Percentiles rank a stretch among this genome's conserved stretches.
phyloP scores from a whole-genome alignment of 225 moss, liverwort and hornwort genomes.

The Polytrichum formosum region DNA sequence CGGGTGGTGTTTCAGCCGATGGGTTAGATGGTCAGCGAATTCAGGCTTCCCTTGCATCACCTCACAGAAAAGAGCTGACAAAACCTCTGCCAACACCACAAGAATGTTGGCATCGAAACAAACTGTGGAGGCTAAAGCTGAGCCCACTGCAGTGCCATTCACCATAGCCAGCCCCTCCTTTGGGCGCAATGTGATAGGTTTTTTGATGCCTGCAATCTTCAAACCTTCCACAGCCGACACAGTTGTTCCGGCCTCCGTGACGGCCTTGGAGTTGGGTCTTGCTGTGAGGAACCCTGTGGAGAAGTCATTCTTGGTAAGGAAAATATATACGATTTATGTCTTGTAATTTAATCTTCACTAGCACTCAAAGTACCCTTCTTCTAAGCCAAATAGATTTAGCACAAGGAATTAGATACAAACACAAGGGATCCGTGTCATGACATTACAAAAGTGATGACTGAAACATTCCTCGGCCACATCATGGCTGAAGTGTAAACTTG shows the following conservation, averaged over 20 bases:
- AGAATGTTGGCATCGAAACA: constrained; percentile 12
- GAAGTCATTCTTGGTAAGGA: no score
- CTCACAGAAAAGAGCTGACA: constrained; percentile 12
- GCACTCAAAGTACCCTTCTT: no score
- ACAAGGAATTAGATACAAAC: no score
- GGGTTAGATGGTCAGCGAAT: constrained; percentile 39
- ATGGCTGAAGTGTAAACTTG: no score
- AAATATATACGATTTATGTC: no score
- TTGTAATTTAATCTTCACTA: no score
- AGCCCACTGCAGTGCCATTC: constrained; percentile 4
- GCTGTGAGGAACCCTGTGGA: background rate
- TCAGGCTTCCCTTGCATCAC: constrained; percentile 42
- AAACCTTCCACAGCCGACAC: constrained; percentile 5
- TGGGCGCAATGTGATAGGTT: constrained; percentile 3
- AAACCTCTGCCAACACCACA: constrained; percentile 7
- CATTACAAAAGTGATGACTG: no score
- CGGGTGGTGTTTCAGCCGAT: constrained; percentile 50
- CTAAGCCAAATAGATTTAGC: no score
- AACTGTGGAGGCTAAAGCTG: constrained; percentile 10
- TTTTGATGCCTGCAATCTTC: constrained; percentile 2
- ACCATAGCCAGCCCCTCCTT: constrained; percentile 14
- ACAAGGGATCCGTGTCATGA: no score
- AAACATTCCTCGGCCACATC: no score
- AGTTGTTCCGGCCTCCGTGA: constrained; percentile 3
- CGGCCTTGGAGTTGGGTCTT: constrained; percentile 4